These are phyloP conservation scores for Symbiodinium natans DNA, from an alignment of 73 alveolate genomes.

Conservation along the genomic window DNA sequence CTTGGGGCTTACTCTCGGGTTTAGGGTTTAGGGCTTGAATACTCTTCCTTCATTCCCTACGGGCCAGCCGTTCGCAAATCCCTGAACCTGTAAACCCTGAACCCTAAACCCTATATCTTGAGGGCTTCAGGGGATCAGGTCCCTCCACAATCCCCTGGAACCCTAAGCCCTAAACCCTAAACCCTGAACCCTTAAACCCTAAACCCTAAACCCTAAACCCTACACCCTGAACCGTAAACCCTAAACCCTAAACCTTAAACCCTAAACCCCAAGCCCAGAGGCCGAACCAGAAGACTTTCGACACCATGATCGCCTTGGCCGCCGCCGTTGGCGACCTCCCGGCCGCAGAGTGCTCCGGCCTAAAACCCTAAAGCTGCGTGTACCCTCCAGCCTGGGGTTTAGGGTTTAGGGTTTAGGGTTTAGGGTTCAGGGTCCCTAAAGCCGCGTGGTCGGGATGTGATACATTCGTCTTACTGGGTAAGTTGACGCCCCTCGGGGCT, in stretches of 20 bases:
- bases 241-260: background rate
- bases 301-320: background rate
- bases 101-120: too few relatives aligned
- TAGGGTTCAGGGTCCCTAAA: background rate
- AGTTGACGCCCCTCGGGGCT: too few relatives aligned
- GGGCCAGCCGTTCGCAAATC: too few relatives aligned
- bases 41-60: too few relatives aligned
- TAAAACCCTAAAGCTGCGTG: background rate
- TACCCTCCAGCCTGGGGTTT: background rate
- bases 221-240: too few relatives aligned
- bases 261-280: background rate
- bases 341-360: background rate
- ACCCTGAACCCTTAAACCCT: background rate
- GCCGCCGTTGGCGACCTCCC: background rate
- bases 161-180: background rate
- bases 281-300: constrained; percentile 6
- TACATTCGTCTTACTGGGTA: too few relatives aligned
- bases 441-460: too few relatives aligned
- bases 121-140: too few relatives aligned
- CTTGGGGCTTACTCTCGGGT: background rate
- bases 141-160: too few relatives aligned
- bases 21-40: too few relatives aligned
- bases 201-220: background rate
- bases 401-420: background rate
- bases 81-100: too few relatives aligned